phyloP scores from a whole-genome alignment of 768 basidiomycete species.

The Neoboletus magnificus region DNA sequence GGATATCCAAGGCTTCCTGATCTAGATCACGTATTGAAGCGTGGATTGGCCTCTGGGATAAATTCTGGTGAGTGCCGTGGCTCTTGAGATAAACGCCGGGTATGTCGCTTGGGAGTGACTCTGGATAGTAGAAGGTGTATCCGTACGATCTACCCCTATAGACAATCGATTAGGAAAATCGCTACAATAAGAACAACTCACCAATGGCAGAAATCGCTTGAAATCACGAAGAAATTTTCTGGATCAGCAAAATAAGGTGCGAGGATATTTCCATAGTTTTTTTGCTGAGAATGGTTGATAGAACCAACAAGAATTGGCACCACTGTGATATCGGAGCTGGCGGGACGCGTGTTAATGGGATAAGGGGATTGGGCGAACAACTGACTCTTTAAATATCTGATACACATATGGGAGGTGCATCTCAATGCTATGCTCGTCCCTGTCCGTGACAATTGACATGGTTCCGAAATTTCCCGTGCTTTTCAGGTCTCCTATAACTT shows the following conservation, averaged over 20 bases:
- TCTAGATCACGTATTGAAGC: constrained; percentile 82
- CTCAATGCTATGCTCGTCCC: constrained; percentile 95
- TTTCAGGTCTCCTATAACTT: constrained; percentile 18
- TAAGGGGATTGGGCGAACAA: not conserved
- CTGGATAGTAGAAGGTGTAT: constrained; percentile 85
- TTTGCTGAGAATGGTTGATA: constrained; percentile 58
- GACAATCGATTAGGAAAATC: not conserved
- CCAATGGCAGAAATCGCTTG: constrained; percentile 99
- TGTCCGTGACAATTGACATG: constrained; percentile 69
- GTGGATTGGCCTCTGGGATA: constrained; percentile 64
- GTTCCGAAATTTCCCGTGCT: constrained; percentile 50
- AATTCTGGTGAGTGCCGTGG: constrained; percentile 36
- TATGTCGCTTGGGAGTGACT: constrained; percentile 45
- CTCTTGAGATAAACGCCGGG: constrained; percentile 52
- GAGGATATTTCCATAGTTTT: constrained; percentile 62
- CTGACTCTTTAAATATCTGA: constrained; percentile 78
- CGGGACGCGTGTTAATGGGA: constrained; percentile 1
- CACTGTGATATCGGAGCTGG: constrained; percentile 70
- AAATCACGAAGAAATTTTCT: constrained; percentile 85
- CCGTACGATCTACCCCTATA: constrained; percentile 79
- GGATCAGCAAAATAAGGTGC: constrained; percentile 76
- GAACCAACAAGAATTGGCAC: constrained; percentile 91
- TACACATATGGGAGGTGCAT: constrained; percentile 95
- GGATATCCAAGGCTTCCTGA: constrained; percentile 76
- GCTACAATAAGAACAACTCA: constrained; percentile 32